Evolutionary conservation across 805 yeast genomes (phyloP), one percentile per base, ranked within the genome.

Genomic region (Starmera caribaea): DNA sequence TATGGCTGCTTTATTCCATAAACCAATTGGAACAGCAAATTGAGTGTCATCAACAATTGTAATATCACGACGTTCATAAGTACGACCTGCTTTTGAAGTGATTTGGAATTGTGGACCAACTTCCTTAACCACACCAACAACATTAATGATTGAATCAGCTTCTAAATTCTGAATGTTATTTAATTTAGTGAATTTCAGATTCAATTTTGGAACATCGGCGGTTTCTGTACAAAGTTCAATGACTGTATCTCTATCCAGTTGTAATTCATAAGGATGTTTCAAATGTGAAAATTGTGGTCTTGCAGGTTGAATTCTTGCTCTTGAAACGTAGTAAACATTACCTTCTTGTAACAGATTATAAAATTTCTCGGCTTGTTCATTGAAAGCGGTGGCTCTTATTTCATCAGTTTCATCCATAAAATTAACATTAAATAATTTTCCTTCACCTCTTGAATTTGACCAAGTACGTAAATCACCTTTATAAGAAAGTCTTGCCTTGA

Each of bases 321-420:
- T 83, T 32, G 90, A 76, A 28, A 92, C 70, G 51, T 81, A 86
- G 57, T 87, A 92, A 8, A 85, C 94, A 60, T 83, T 79, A 30
- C 96, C 96, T 56, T 88, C 97, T 58, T 84, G 84, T 38, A 92
- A 63, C 27, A 78, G 53, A 49, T 81, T 84, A 64, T 75, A 80
- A 55, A 75, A 82, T 55, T 76, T 78, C 43, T 84, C 95, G 11
- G 90, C 96, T 51, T 74, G 73, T 31, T 86, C 90, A 58, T 84
- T 85, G 62, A 92, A 92, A 2, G 92, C 96, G 3, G 97, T 88
- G 10, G 96, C 97, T 54, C 92, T 74, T 50, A 92, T 92, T 65
- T 92, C 97, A 53, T 92, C 96, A 6, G 96, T 83, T 58, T 92
- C 95, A 58, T 92, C 98, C 41, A 90, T 64, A 42, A 92, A 77